Evolutionary conservation across 768 basidiomycete genomes (phyloP).

Genomic region (Suillus americanus): DNA sequence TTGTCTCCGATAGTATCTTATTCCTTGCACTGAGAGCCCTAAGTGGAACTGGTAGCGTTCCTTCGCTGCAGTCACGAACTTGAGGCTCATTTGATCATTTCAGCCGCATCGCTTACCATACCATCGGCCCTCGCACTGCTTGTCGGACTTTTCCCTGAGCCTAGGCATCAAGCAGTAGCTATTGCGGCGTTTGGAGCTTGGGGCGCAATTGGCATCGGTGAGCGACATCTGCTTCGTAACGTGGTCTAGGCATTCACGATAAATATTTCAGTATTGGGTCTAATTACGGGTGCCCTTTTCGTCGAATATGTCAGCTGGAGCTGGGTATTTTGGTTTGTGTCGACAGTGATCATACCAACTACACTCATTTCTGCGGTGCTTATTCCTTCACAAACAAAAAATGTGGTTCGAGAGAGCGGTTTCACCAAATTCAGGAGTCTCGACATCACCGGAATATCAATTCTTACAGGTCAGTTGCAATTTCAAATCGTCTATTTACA

Average conservation of each 20-base stretch:
- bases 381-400: neutral
- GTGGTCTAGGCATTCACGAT: neutral
- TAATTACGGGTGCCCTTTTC: neutral
- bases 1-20: neutral
- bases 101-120: neutral
- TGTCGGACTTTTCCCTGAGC: neutral
- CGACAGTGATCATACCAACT: neutral
- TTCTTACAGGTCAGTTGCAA: neutral
- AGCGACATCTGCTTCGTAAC: neutral
- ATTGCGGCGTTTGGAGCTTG: neutral
- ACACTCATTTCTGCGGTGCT: neutral
- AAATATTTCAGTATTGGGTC: neutral
- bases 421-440: neutral
- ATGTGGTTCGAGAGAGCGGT: neutral
- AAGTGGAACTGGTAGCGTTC: neutral
- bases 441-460: neutral
- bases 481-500: neutral
- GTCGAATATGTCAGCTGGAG: neutral
- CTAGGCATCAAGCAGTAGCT: neutral
- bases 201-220: neutral
- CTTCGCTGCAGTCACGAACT: neutral
- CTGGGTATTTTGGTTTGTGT: neutral
- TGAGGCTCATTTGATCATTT: neutral
- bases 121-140: neutral
- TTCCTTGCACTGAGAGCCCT: neutral